Evolutionary conservation across 208 protist genomes (phyloP), one percentile per base, ranked within the genome.

Genomic region (Trichomonas gallinae): DNA sequence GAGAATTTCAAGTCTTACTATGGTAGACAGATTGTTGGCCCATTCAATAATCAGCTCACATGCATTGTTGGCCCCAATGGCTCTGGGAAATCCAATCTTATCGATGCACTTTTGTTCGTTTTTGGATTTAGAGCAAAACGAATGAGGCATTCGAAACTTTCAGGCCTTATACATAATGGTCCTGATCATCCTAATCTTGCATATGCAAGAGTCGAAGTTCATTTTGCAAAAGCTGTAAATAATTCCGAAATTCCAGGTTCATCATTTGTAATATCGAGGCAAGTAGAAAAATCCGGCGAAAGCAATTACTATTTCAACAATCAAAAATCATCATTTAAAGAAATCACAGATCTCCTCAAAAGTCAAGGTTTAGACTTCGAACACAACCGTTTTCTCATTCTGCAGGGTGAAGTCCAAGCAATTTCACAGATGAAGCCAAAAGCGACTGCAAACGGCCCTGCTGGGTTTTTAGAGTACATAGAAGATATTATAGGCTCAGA

Each of bases 341-440:
- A 98, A 44, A 97, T 99, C 6, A 97, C 96, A 17, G 40, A 97
- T 26, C 97, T 99, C 38, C 98, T 99, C 31, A 98, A 98, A 49
- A 51, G 96, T 34, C 98, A 99, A 45, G 99, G 99, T 96, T 98
- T 99, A 89, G 99, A 99, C 98, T 98, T 99, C 23, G 98, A 99
- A 97, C 98, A 99, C 98, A 99, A 99, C 97, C 98, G 99, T 51
- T 99, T 99, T 98, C 98, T 99, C 21, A 99, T 99, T 97, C 98
- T 99, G 15, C 99, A 98, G 98, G 99, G 99, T 83, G 99, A 99
- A 97, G 99, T 99, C 38, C 99, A 99, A 97, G 98, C 98, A 97
- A 99, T 99, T 96, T 98, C 99, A 26, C 98, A 99, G 96, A 99
- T 99, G 99, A 99, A 99, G 97, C 99, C 99, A 81, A 99, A 99